Evolutionary conservation across 805 yeast species (phyloP).

Genomic region (Saccharomycopsis sp.): DNA sequence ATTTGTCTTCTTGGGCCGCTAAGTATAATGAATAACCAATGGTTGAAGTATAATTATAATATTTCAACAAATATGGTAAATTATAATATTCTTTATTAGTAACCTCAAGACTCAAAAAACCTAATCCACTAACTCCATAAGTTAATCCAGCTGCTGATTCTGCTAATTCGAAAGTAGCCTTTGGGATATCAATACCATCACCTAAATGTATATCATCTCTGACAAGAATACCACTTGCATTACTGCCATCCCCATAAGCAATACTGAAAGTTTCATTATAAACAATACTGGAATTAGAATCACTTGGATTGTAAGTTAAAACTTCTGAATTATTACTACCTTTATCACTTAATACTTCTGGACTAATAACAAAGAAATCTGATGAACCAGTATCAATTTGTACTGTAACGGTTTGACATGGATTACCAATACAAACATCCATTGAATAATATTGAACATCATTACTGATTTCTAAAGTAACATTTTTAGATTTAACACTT

Average conservation of each 20-base stretch:
- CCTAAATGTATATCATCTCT: constrained; percentile 5
- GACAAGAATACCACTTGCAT: constrained; percentile 7
- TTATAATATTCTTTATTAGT: constrained; percentile 5
- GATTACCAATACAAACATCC: constrained; percentile 7
- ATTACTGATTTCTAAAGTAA: constrained; percentile 3
- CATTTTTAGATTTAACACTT: no score
- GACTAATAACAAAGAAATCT: constrained; percentile 9
- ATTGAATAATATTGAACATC: constrained; percentile 7
- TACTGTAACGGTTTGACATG: constrained; percentile 7
- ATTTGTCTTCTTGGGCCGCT: constrained; percentile 1
- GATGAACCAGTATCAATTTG: constrained; percentile 15
- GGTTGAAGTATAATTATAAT: background rate
- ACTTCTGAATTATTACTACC: background rate
- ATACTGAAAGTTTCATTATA: constrained; percentile 5
- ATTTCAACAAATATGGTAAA: constrained; percentile 11
- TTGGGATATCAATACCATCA: background rate
- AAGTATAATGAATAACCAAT: constrained; percentile 12
- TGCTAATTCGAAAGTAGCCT: constrained; percentile 12
- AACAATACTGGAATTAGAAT: background rate
- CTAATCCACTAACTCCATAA: constrained; percentile 15
- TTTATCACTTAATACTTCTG: background rate
- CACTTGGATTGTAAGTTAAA: background rate
- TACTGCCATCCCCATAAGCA: constrained; percentile 10
- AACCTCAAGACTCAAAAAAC: constrained; percentile 1
- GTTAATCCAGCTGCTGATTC: constrained; percentile 8